Percentiles rank a stretch among this genome's conserved stretches.
These are phyloP conservation scores for Globisporangium spinosum DNA, from an alignment of 352 stramenopile genomes.

Conservation along the genomic window DNA sequence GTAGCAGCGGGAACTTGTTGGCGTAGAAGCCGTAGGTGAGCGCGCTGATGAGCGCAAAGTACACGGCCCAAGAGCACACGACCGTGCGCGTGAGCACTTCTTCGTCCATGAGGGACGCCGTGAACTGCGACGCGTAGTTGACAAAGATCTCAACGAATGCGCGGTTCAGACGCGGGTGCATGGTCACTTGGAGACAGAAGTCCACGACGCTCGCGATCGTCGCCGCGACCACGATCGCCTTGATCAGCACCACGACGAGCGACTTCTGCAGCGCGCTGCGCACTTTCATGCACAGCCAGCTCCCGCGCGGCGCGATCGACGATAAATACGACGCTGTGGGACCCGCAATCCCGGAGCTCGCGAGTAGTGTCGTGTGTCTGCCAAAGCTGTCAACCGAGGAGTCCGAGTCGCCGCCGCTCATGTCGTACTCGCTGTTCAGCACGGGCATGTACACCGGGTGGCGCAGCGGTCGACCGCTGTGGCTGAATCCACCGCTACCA, in stretches of 20 bases:
- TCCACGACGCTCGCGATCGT: constrained; percentile 66
- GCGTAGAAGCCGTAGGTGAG: constrained; percentile 61
- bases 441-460: constrained; percentile 66
- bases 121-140: constrained; percentile 63
- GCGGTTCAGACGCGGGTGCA: constrained; percentile 63
- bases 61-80: constrained; percentile 48
- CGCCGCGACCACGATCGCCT: constrained; percentile 42
- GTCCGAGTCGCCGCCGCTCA: not conserved
- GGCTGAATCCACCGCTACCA: not conserved
- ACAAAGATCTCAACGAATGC: constrained; percentile 66
- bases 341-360: constrained; percentile 7
- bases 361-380: constrained; percentile 52
- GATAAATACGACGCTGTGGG: constrained; percentile 27
- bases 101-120: constrained; percentile 51
- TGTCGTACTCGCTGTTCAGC: constrained; percentile 50
- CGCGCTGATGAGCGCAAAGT: constrained; percentile 34
- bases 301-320: constrained; percentile 18
- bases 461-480: constrained; percentile 25
- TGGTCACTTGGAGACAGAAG: constrained; percentile 66
- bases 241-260: constrained; percentile 37
- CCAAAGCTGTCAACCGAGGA: constrained; percentile 17
- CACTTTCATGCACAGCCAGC: constrained; percentile 16
- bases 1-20: constrained; percentile 45
- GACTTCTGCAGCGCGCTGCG: constrained; percentile 8
- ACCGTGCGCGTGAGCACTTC: constrained; percentile 55